Evolutionary conservation across 2,329 filamentous ascomycete species (phyloP).

Genomic region (Tolypocladium capitatum): DNA sequence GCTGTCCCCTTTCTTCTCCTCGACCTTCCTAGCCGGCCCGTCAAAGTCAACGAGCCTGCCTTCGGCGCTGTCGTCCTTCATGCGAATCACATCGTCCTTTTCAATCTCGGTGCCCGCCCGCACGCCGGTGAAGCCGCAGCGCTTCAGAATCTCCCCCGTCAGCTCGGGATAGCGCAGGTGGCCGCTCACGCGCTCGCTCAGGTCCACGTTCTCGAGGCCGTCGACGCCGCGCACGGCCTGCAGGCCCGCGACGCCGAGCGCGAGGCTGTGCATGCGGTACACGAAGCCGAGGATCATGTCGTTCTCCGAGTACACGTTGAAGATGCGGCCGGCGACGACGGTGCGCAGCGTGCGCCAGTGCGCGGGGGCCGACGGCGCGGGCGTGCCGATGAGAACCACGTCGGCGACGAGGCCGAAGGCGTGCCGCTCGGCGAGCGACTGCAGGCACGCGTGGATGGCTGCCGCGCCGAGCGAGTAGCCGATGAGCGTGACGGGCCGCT

Average conservation of each 20-base stretch:
- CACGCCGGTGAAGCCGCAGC: constrained; percentile 37
- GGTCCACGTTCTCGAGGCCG: constrained; percentile 46
- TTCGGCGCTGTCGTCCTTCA: constrained; percentile 25
- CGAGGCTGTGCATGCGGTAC: constrained; percentile 71
- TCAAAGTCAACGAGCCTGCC: constrained; percentile 18
- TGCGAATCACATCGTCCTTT: constrained; percentile 35
- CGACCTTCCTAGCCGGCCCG: constrained; percentile 2
- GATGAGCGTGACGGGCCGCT: constrained; percentile 66
- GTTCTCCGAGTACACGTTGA: constrained; percentile 80
- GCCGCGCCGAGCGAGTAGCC: constrained; percentile 73
- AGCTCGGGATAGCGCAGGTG: constrained; percentile 40
- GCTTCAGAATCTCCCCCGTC: constrained; percentile 35
- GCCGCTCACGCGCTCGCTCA: constrained; percentile 38
- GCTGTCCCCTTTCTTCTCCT: background rate
- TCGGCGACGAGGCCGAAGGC: constrained; percentile 78
- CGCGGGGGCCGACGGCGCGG: constrained; percentile 55
- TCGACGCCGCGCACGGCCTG: constrained; percentile 56
- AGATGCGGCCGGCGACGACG: constrained; percentile 67
- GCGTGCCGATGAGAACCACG: constrained; percentile 70
- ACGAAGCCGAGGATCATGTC: constrained; percentile 81
- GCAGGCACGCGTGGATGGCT: constrained; percentile 71
- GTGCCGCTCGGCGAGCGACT: constrained; percentile 59
- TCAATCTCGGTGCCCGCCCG: constrained; percentile 32
- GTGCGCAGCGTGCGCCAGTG: constrained; percentile 68
- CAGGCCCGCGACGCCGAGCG: constrained; percentile 72